These are phyloP conservation scores for Aristolochia fimbriata DNA, from an alignment of 164 flowering plant species.

Conservation along the genomic window DNA sequence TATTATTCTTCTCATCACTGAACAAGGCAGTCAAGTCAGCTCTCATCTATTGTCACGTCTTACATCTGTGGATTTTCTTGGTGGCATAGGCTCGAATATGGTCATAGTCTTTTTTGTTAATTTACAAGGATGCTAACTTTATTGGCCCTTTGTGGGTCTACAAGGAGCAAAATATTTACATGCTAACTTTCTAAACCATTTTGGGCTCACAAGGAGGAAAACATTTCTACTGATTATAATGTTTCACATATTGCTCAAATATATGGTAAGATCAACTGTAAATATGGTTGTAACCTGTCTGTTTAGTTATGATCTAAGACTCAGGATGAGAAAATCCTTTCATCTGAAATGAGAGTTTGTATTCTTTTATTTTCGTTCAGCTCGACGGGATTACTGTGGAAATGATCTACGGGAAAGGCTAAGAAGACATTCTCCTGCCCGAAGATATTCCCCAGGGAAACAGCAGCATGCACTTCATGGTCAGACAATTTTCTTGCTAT, in stretches of 20 bases:
- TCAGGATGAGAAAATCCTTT: background rate
- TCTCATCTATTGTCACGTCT: conserved; percentile 25
- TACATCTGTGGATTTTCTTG: conserved; percentile 27
- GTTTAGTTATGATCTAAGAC: conserved; percentile 5
- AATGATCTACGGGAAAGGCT: conserved; percentile 68
- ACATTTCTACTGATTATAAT: conserved; percentile 14
- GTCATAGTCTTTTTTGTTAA: conserved; percentile 30
- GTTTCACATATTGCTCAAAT: conserved; percentile 43
- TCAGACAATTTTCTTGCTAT: conserved; percentile 6
- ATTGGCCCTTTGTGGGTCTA: conserved; percentile 33
- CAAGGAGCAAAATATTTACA: conserved; percentile 38
- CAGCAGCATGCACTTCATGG: conserved; percentile 36
- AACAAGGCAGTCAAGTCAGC: conserved; percentile 22
- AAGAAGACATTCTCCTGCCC: conserved; percentile 56
- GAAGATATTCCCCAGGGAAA: conserved; percentile 44
- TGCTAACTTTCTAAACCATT: conserved; percentile 10
- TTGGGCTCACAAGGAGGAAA: no score
- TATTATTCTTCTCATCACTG: conserved; percentile 26
- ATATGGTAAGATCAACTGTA: conserved; percentile 48
- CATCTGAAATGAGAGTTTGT: background rate
- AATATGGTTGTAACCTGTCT: conserved; percentile 6
- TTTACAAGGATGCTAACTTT: conserved; percentile 22
- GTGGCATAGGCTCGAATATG: conserved; percentile 29
- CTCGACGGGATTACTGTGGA: conserved; percentile 39
- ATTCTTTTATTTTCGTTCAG: conserved; percentile 26